phyloP scores from a whole-genome alignment of 805 yeast species.

The Candida odintsovae region DNA sequence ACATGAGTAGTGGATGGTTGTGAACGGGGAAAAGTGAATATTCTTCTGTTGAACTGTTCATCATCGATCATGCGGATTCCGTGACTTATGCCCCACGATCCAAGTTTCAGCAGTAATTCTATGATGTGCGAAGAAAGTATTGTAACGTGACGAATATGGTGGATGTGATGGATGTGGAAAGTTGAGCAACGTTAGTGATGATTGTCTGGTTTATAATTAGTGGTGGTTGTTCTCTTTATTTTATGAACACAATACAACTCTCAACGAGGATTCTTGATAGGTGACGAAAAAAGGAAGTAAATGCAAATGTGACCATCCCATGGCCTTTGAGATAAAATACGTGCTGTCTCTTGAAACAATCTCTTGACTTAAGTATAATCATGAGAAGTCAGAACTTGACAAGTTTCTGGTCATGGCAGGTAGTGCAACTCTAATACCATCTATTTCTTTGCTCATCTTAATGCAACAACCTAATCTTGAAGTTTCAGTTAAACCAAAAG shows the following conservation, averaged over 20 bases:
- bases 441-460: conserved; percentile 80
- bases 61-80: neutral
- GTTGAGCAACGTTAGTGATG: neutral
- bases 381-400: conserved; percentile 72
- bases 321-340: neutral
- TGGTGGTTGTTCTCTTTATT: too few relatives aligned
- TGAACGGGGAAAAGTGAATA: neutral
- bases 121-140: too few relatives aligned
- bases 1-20: neutral
- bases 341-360: too few relatives aligned
- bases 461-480: conserved; percentile 95
- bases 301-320: neutral
- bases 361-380: neutral
- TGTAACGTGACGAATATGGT: too few relatives aligned
- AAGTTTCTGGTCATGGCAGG: conserved; percentile 97
- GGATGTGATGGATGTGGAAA: too few relatives aligned
- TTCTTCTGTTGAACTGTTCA: neutral
- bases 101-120: too few relatives aligned
- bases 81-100: neutral
- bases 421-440: conserved; percentile 89
- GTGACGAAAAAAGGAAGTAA: neutral
- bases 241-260: neutral
- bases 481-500: conserved; percentile 95
- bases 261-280: neutral
- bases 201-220: too few relatives aligned